These are phyloP conservation scores for Ceratocystis papillata DNA, from an alignment of 2,329 filamentous ascomycete species.

Conservation along the genomic window DNA sequence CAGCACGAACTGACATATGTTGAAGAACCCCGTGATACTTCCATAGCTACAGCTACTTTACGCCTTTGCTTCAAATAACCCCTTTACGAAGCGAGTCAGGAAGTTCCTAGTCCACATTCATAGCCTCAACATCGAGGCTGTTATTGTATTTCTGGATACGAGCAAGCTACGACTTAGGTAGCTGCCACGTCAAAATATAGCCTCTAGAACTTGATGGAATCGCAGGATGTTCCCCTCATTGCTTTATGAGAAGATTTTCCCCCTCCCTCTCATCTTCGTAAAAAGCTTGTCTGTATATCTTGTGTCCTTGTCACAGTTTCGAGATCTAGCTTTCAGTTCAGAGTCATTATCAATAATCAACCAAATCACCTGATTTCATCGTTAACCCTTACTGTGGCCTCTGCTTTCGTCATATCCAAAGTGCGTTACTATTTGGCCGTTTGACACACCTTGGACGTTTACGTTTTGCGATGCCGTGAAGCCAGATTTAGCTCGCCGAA, in stretches of 20 bases:
- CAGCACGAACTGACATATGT: not conserved
- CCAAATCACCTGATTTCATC: constrained; percentile 2
- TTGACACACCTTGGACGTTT: not conserved
- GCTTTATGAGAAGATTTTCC: not conserved
- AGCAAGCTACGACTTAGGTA: not conserved
- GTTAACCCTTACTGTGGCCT: constrained; percentile 6
- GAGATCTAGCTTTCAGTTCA: not conserved
- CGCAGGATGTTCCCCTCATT: not conserved
- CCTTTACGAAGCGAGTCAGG: not conserved
- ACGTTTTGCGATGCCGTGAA: not conserved
- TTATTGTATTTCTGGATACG: not conserved
- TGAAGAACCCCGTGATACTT: not conserved
- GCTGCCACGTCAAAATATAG: not conserved
- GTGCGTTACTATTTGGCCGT: not conserved
- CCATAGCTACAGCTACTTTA: not conserved
- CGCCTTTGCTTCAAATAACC: not conserved
- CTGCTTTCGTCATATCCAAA: constrained; percentile 2
- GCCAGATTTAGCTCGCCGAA: not conserved
- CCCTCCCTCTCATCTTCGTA: not conserved
- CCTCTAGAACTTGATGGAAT: constrained; percentile 3
- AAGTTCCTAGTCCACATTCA: not conserved
- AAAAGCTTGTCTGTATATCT: not conserved
- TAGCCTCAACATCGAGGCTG: not conserved
- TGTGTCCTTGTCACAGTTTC: not conserved
- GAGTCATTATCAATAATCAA: not conserved